phyloP scores from a whole-genome alignment of 768 basidiomycete genomes.

The Albatrellus ellisii region DNA sequence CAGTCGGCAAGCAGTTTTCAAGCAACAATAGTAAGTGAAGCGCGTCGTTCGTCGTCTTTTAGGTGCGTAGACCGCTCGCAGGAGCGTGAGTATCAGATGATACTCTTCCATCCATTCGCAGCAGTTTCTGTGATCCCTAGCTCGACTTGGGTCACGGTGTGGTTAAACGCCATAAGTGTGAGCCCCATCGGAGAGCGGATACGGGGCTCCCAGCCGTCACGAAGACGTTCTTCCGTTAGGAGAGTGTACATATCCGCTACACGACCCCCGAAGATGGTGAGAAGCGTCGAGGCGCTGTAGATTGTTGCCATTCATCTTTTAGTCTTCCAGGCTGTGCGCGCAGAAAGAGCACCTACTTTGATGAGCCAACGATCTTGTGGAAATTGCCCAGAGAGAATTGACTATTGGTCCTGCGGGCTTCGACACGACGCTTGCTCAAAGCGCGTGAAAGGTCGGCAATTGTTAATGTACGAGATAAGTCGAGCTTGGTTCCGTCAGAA shows the following conservation, averaged over 20 bases:
- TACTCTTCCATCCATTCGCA: too few relatives aligned
- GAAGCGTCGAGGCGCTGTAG: slow-evolving; percentile 44
- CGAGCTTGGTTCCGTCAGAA: slow-evolving; percentile 1
- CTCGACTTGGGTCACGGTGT: slow-evolving; percentile 19
- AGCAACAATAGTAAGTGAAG: too few relatives aligned
- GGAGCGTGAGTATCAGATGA: too few relatives aligned
- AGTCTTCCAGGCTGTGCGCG: background rate
- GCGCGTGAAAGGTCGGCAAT: slow-evolving; percentile 42
- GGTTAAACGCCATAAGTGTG: slow-evolving; percentile 45
- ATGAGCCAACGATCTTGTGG: slow-evolving; percentile 52
- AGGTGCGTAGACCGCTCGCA: too few relatives aligned
- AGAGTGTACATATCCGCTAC: slow-evolving; percentile 39
- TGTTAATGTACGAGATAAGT: slow-evolving; percentile 28
- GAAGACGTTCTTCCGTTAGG: slow-evolving; percentile 57
- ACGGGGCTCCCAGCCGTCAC: slow-evolving; percentile 58
- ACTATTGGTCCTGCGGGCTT: slow-evolving; percentile 38
- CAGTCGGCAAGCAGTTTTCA: too few relatives aligned
- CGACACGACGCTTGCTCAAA: slow-evolving; percentile 46
- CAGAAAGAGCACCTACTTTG: slow-evolving; percentile 38
- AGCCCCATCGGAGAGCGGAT: slow-evolving; percentile 42
- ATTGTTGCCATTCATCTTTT: slow-evolving; percentile 1
- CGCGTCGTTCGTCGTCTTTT: too few relatives aligned
- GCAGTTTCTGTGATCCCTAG: too few relatives aligned
- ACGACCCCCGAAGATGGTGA: slow-evolving; percentile 55
- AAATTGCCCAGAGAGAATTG: slow-evolving; percentile 34